These are phyloP conservation scores for Cladosporium sp. DNA, from an alignment of 2,329 filamentous ascomycete genomes.

Conservation along the genomic window DNA sequence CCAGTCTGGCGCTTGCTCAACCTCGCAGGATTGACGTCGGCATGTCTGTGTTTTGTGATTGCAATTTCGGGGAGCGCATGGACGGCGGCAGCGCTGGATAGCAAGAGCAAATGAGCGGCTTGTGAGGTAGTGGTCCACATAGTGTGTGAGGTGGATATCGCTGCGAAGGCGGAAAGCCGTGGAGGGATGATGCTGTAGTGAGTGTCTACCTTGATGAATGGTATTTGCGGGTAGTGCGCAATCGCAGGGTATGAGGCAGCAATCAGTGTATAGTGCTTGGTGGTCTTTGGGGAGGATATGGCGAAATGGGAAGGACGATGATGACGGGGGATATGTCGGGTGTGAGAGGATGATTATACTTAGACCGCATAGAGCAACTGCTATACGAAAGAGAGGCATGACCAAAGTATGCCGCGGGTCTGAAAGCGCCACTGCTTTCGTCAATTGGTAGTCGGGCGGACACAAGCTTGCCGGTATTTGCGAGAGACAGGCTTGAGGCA, in stretches of 20 bases:
- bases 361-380: not conserved
- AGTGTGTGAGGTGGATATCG: not conserved
- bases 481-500: not conserved
- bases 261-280: not conserved
- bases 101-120: not conserved
- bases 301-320: not conserved
- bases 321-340: not conserved
- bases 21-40: constrained; percentile 22
- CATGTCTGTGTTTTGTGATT: constrained; percentile 30
- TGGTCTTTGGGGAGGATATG: not conserved
- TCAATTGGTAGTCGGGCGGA: not conserved
- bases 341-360: not conserved
- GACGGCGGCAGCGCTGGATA: constrained; percentile 20
- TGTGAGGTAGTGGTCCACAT: not conserved
- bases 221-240: not conserved
- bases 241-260: not conserved
- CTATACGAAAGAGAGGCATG: not conserved
- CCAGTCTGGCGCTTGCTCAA: constrained; percentile 19
- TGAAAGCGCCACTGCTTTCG: not conserved
- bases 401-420: not conserved
- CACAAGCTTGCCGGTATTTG: not conserved
- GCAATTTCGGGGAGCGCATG: constrained; percentile 29
- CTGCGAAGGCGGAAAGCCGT: not conserved
- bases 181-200: not conserved
- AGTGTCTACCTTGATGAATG: not conserved